Evolutionary conservation across 192 early-diverging fungal genomes (phyloP).

Genomic region (Backusella psychrophila): DNA sequence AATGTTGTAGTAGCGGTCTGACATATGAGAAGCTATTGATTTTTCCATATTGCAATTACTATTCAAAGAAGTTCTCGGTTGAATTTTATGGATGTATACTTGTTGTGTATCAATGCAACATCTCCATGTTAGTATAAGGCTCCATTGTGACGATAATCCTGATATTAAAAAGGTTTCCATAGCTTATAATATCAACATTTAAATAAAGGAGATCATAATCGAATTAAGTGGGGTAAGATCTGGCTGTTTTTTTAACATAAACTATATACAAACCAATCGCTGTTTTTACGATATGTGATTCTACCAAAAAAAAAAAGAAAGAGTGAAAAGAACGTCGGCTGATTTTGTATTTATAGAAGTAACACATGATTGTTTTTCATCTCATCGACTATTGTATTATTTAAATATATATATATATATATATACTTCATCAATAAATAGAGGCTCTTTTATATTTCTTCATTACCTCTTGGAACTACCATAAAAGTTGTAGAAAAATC

Average conservation of each 20-base stretch:
- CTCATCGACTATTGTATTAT: no score
- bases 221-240: neutral
- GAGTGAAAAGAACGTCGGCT: no score
- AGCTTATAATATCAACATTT: no score
- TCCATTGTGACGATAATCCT: neutral
- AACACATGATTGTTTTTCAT: no score
- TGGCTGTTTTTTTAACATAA: neutral
- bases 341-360: no score
- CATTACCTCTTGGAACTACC: neutral
- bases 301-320: no score
- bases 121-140: neutral
- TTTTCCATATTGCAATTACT: no score
- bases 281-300: neutral
- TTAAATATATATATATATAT: no score
- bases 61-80: no score
- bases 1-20: no score
- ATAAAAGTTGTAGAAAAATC: neutral
- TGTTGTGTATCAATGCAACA: no score
- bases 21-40: neutral
- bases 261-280: neutral
- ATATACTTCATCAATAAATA: neutral
- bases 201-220: neutral
- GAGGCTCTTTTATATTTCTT: neutral
- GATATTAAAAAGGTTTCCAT: neutral
- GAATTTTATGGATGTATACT: no score